These are phyloP conservation scores for Trypanosoma avium DNA, from an alignment of 208 protist genomes.

Conservation along the genomic window DNA sequence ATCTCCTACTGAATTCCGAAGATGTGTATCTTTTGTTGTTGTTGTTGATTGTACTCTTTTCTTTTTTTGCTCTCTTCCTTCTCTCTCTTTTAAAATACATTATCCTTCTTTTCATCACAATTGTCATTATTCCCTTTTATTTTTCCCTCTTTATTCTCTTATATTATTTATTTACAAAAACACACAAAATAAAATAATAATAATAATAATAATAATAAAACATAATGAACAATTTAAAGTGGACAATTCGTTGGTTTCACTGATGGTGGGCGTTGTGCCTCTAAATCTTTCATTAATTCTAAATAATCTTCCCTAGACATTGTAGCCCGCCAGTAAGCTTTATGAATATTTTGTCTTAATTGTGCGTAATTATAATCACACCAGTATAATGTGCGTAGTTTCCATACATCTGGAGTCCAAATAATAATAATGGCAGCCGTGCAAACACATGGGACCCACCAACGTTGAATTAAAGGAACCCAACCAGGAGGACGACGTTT, in stretches of 20 bases:
- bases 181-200: no score
- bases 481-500: slow-evolving; percentile 66
- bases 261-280: slow-evolving; percentile 33
- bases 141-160: slow-evolving; percentile 10
- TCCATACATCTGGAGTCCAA: slow-evolving; percentile 87
- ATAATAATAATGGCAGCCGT: slow-evolving; percentile 33
- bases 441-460: slow-evolving; percentile 81
- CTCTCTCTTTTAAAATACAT: no score
- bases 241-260: slow-evolving; percentile 65
- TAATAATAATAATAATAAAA: no score
- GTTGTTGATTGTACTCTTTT: no score
- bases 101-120: no score
- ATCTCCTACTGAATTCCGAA: slow-evolving; percentile 1
- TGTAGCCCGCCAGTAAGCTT: slow-evolving; percentile 73
- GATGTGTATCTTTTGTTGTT: no score
- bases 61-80: no score
- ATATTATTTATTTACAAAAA: slow-evolving; percentile 6
- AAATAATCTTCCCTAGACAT: slow-evolving; percentile 68
- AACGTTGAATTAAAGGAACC: slow-evolving; percentile 82
- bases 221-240: slow-evolving; percentile 30
- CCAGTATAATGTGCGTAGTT: slow-evolving; percentile 72
- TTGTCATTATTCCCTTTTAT: no score
- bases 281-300: slow-evolving; percentile 52
- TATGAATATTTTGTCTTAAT: slow-evolving; percentile 63
- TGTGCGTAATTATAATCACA: slow-evolving; percentile 71